Evolutionary conservation across 345 rosid genomes (phyloP).

Genomic region (Eucalyptus brandiana): DNA sequence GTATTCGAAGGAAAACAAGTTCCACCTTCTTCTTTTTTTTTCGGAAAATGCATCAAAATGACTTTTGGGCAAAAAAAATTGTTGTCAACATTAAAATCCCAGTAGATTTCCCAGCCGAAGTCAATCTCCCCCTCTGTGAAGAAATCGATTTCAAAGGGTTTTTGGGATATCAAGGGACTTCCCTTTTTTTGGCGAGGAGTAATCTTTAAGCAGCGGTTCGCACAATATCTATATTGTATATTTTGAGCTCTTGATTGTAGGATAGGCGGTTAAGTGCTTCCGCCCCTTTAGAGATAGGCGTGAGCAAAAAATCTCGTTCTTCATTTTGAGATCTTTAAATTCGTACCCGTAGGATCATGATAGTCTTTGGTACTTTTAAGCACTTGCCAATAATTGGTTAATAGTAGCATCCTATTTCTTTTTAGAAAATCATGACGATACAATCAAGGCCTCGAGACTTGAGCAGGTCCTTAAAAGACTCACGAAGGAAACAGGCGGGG

Average conservation of each 20-base stretch:
- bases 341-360: background rate
- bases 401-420: background rate
- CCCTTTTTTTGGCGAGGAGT: background rate
- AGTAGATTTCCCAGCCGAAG: background rate
- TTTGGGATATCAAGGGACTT: background rate
- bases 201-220: background rate
- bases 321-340: background rate
- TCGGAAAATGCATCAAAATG: background rate
- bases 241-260: background rate
- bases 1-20: background rate
- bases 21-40: background rate
- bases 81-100: background rate
- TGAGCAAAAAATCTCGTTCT: background rate
- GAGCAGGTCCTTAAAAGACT: too few species aligned
- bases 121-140: background rate
- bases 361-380: background rate
- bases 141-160: background rate
- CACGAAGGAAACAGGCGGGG: too few species aligned
- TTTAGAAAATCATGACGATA: background rate
- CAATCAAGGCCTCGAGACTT: background rate
- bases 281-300: background rate
- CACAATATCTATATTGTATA: background rate
- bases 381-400: background rate
- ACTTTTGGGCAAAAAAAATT: background rate
- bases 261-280: background rate